These are phyloP conservation scores for Chalaropsis thielavioides DNA, from an alignment of 2,329 filamentous ascomycete genomes.

Conservation along the genomic window DNA sequence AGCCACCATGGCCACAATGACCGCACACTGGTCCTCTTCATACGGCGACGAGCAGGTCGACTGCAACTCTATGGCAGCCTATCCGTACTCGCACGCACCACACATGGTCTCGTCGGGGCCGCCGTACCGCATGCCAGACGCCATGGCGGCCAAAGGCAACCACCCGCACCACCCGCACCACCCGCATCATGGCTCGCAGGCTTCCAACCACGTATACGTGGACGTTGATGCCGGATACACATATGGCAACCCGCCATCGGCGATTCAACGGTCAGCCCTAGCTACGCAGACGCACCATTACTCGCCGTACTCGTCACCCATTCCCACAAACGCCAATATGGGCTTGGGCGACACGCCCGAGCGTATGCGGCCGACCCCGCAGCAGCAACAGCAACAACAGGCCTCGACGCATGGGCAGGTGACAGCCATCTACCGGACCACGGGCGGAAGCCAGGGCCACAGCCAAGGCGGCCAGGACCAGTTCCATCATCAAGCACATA, in stretches of 20 bases:
- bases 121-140: constrained; percentile 24
- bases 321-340: not conserved
- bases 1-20: not conserved
- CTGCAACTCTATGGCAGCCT: constrained; percentile 26
- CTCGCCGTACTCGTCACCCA: constrained; percentile 1
- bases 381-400: not conserved
- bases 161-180: constrained; percentile 14
- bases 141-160: constrained; percentile 20
- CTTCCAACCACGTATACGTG: constrained; percentile 28
- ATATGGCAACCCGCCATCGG: constrained; percentile 21
- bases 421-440: not conserved
- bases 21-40: constrained; percentile 22
- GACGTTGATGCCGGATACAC: constrained; percentile 26
- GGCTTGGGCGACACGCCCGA: not conserved
- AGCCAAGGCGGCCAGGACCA: not conserved
- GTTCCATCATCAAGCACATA: not conserved
- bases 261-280: constrained; percentile 4
- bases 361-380: not conserved
- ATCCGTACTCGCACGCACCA: constrained; percentile 22
- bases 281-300: not conserved
- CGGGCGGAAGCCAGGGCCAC: not conserved
- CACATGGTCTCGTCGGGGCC: constrained; percentile 25
- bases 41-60: constrained; percentile 29
- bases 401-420: not conserved
- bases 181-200: constrained; percentile 17